phyloP scores from a whole-genome alignment of 163 green algal genomes.

The Trebouxiophyceae sp. region DNA sequence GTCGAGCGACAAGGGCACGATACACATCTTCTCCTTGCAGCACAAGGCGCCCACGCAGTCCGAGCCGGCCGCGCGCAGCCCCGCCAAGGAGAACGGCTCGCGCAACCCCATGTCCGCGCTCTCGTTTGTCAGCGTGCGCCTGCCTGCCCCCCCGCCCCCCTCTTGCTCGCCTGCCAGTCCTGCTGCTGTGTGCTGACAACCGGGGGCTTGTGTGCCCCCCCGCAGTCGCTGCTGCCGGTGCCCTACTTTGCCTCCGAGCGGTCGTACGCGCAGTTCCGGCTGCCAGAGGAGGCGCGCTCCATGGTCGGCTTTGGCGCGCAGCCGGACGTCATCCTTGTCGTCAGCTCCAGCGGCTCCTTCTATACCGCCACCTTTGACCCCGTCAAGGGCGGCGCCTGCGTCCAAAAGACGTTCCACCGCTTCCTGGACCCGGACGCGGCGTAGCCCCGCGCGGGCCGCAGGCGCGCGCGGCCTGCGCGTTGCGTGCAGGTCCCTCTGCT shows the following conservation, averaged over 20 bases:
- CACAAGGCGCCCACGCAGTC: not conserved
- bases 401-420: constrained; percentile 31
- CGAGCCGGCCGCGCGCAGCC: not conserved
- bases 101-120: constrained; percentile 63
- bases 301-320: constrained; percentile 74
- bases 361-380: constrained; percentile 69
- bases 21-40: constrained; percentile 84
- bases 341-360: constrained; percentile 59
- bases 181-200: not conserved
- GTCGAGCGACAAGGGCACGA: constrained; percentile 88
- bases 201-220: not conserved
- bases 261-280: constrained; percentile 86
- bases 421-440: constrained; percentile 33
- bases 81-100: not conserved
- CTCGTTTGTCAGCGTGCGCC: constrained; percentile 63
- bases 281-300: constrained; percentile 44
- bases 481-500: too few relatives aligned
- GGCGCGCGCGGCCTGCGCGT: too few relatives aligned
- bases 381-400: constrained; percentile 52
- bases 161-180: not conserved
- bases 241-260: constrained; percentile 89
- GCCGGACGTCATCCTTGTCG: constrained; percentile 63
- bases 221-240: constrained; percentile 17
- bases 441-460: too few relatives aligned
- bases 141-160: not conserved